Percentiles rank a stretch among this genome's conserved stretches.
These are phyloP conservation scores for Akanthomyces dipterigenus DNA, from an alignment of 2,329 filamentous ascomycete genomes.

Conservation along the genomic window DNA sequence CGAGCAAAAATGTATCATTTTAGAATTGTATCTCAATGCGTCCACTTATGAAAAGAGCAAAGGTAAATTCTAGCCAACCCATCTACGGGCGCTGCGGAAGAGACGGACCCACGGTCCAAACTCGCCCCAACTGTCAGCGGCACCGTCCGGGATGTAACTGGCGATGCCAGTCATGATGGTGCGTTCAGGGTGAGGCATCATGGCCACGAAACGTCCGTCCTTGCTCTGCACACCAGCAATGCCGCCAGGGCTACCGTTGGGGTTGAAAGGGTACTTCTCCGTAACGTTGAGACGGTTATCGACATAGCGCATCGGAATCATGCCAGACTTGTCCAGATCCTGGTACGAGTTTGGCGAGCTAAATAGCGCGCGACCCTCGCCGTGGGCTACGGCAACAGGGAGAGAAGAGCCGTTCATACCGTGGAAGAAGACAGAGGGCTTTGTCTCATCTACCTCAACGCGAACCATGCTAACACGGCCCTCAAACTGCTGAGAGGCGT, in stretches of 20 bases:
- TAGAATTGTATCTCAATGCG: not conserved
- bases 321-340: constrained; percentile 55
- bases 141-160: constrained; percentile 60
- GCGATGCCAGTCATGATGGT: constrained; percentile 73
- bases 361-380: constrained; percentile 79
- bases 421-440: constrained; percentile 76
- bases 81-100: constrained; percentile 81
- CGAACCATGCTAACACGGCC: constrained; percentile 77
- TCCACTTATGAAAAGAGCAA: not conserved
- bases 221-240: constrained; percentile 72
- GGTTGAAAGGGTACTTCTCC: constrained; percentile 80
- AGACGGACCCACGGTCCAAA: constrained; percentile 80
- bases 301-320: constrained; percentile 75
- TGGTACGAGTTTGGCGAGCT: constrained; percentile 43
- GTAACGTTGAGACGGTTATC: constrained; percentile 70
- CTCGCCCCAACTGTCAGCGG: constrained; percentile 64
- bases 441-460: constrained; percentile 53
- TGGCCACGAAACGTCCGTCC: constrained; percentile 74
- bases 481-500: constrained; percentile 84
- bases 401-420: constrained; percentile 78
- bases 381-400: constrained; percentile 84
- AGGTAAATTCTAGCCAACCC: constrained; percentile 56
- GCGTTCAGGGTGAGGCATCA: constrained; percentile 95
- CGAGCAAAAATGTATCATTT: not conserved
- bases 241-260: constrained; percentile 74